Evolutionary conservation across 176 grass and related monocot species (phyloP), one percentile per base, ranked within the genome.

Genomic region (Bromus sterilis): DNA sequence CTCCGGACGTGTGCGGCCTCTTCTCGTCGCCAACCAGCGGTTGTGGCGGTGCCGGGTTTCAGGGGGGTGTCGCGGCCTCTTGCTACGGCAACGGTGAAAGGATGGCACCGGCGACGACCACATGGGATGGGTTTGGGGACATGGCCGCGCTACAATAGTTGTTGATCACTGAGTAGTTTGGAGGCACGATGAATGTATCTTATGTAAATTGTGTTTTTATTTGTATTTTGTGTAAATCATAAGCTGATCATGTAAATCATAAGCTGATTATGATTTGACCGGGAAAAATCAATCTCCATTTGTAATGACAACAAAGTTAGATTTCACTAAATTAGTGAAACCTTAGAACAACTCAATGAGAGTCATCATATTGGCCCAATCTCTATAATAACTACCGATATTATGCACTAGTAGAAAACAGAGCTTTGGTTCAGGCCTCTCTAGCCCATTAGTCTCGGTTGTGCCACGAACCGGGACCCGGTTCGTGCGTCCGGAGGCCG

Each of bases 81-180:
- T 83, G 74, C 46, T 86, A 74, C 3, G 78, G 63, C 18, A 18
- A 56, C 6, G 64, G 56, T 26, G 78, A 78, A n/a, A 72, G 56
- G 21, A 55, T 71, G 33, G 25, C 34, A 9, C 25, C 36, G 24
- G 14, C 68, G 68, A 46, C 46, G 24, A 23, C 68, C 8, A 28
- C 46, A 4, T 89, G 88, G 88, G 46, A 25, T 56, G 83, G 74
- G 16, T 78, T 90, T 11, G 79, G 46, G 15, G 66, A 37, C 73
- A 60, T 86, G 36, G 11, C 77, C 0, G 62, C 62, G 3, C 76
- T 84, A 37, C 61, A 75, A 13, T 18, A 74, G 26, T 24, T 33
- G 12, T 21, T 49, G 46, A 7, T 49, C 46, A 53, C 49, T 53
- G 49, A 53, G 49, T 53, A 53, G 49, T 37, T 35, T n/a, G 28